A percentile compares a stretch with the other conserved stretches of the same genome.
Evolutionary conservation across 2,329 filamentous ascomycete species (phyloP).

Genomic region (Orbilia quercus): DNA sequence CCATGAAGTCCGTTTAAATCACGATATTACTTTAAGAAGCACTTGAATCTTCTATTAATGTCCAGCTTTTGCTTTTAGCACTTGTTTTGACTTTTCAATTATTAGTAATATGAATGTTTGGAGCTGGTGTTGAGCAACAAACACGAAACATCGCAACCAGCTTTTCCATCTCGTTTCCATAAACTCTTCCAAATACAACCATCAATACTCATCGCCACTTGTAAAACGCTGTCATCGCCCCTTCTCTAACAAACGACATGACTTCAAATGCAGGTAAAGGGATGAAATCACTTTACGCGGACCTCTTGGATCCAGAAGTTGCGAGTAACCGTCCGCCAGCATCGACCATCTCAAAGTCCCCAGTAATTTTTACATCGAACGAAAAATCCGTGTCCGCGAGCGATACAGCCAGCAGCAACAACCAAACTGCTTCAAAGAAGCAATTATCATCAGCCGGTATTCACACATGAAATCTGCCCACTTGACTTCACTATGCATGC

Average conservation of each 20-base stretch:
- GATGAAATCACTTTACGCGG: slow-evolving; percentile 51
- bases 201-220: not conserved
- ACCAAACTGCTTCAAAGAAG: slow-evolving; percentile 52
- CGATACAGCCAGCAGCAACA: slow-evolving; percentile 31
- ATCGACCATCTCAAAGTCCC: slow-evolving; percentile 40
- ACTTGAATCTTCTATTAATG: too few relatives aligned
- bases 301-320: slow-evolving; percentile 44
- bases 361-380: slow-evolving; percentile 32
- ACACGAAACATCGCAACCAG: not conserved
- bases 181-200: not conserved
- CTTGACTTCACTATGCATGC: slow-evolving; percentile 30
- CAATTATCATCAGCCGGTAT: slow-evolving; percentile 56
- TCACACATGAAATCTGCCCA: slow-evolving; percentile 47
- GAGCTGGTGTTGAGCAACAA: too few relatives aligned
- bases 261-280: slow-evolving; percentile 36
- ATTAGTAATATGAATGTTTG: too few relatives aligned
- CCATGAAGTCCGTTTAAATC: too few relatives aligned
- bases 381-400: slow-evolving; percentile 8
- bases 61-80: too few relatives aligned
- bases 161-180: not conserved
- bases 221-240: not conserved
- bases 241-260: slow-evolving; percentile 15
- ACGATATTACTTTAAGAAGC: too few relatives aligned
- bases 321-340: not conserved
- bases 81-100: too few relatives aligned